Conservation (phyloP, 1,284 basidiomycete genomes). For the Leccinum solheimii region DNA sequence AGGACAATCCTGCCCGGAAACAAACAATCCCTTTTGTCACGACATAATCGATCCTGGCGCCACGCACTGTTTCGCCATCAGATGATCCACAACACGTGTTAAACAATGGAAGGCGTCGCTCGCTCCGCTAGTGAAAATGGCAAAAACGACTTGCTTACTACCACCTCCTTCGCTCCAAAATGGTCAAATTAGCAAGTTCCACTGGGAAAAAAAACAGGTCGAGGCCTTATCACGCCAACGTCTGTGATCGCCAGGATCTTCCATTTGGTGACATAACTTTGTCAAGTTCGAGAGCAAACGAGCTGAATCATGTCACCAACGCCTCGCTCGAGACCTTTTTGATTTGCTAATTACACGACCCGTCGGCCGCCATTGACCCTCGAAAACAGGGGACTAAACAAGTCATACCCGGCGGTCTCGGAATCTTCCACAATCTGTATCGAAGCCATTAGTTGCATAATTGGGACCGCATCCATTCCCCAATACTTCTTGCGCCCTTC, state of each 20-base stretch:
- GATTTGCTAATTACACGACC: conserved; percentile 17
- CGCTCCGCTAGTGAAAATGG: conserved; percentile 26
- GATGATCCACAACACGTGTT: conserved; percentile 33
- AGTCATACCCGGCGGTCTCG: conserved; percentile 13
- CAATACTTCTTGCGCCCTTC: conserved; percentile 32
- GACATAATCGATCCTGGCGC: conserved; percentile 18
- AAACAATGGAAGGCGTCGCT: conserved; percentile 33
- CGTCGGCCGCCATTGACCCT: conserved; percentile 14
- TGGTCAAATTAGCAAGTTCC: conserved; percentile 29
- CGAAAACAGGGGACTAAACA: conserved; percentile 22
- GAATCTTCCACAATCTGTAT: conserved; percentile 11
- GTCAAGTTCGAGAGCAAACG: conserved; percentile 21
- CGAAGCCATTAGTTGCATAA: conserved; percentile 12
- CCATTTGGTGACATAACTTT: conserved; percentile 31
- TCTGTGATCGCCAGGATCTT: conserved; percentile 32
- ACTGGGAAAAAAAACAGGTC: conserved; percentile 20
- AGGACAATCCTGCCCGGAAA: conserved; percentile 21
- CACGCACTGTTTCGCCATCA: conserved; percentile 24
- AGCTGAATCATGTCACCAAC: conserved; percentile 3
- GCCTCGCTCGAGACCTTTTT: conserved; percentile 20
- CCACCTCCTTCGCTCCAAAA: conserved; percentile 22
- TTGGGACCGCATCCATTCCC: conserved; percentile 32
- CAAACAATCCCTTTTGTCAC: conserved; percentile 27
- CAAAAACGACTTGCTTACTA: conserved; percentile 19
- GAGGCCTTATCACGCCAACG: conserved; percentile 24